Evolutionary conservation across 2,329 filamentous ascomycete species (phyloP).

Genomic region (Capronia epimyces): DNA sequence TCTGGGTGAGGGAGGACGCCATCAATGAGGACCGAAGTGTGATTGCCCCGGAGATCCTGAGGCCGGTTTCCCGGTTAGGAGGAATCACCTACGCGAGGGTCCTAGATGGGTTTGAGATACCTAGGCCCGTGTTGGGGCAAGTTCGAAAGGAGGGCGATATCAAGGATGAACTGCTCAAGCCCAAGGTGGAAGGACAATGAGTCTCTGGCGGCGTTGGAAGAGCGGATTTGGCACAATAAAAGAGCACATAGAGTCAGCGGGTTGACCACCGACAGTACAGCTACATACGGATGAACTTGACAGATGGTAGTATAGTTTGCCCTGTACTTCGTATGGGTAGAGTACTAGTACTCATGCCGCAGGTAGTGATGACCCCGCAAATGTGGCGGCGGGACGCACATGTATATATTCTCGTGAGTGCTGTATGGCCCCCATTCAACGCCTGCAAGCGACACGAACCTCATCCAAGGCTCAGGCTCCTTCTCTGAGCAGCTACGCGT

Average conservation of each 20-base stretch:
- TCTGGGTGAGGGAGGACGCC: conserved; percentile 87
- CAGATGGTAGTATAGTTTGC: too few species aligned
- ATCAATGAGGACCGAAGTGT: conserved; percentile 69
- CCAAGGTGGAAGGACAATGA: conserved; percentile 19
- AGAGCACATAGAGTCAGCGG: background rate
- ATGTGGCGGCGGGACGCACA: too few species aligned
- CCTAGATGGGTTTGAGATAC: conserved; percentile 66
- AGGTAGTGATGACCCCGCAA: too few species aligned
- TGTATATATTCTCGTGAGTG: too few species aligned
- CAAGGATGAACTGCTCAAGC: conserved; percentile 7
- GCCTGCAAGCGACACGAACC: too few species aligned
- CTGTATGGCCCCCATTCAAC: too few species aligned
- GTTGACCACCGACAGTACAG: too few species aligned
- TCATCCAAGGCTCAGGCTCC: too few species aligned
- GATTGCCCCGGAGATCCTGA: conserved; percentile 69
- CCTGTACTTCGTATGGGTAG: too few species aligned
- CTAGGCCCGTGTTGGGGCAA: conserved; percentile 44
- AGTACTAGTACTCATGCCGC: too few species aligned
- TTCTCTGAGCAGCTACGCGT: too few species aligned
- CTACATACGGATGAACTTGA: too few species aligned
- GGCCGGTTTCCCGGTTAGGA: conserved; percentile 67
- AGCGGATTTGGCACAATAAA: background rate
- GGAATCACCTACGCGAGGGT: conserved; percentile 77
- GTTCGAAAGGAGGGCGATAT: conserved; percentile 14
- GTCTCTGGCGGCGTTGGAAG: background rate